Evolutionary conservation across 768 basidiomycete species (phyloP).

Genomic region (Aureoboletus auriporus): DNA sequence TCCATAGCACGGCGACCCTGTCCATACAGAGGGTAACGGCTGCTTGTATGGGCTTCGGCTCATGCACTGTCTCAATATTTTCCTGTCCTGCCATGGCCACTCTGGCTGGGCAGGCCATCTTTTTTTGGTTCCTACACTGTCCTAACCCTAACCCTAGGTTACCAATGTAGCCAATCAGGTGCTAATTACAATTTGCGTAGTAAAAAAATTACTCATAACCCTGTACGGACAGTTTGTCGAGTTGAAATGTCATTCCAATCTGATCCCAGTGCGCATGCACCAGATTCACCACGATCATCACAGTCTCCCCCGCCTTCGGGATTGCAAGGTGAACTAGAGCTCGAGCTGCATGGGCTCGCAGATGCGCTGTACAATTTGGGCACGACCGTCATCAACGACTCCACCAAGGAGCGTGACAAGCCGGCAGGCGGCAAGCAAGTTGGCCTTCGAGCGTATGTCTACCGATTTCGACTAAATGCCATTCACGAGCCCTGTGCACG

Average conservation of each 20-base stretch:
- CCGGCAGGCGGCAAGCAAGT: conserved; percentile 70
- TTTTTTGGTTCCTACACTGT: conserved; percentile 7
- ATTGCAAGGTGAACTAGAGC: conserved; percentile 67
- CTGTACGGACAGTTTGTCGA: too few relatives aligned
- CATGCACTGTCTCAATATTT: conserved; percentile 82
- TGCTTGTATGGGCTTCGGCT: conserved; percentile 59
- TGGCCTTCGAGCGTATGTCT: conserved; percentile 64
- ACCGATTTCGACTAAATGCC: neutral
- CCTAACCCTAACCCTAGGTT: conserved; percentile 32
- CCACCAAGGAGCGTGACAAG: conserved; percentile 74
- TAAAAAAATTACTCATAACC: neutral
- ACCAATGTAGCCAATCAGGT: too few relatives aligned
- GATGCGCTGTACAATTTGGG: conserved; percentile 78
- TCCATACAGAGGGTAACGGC: conserved; percentile 40
- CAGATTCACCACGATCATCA: conserved; percentile 61
- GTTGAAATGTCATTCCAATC: neutral
- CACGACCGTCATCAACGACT: conserved; percentile 79
- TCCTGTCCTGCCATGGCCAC: conserved; percentile 62
- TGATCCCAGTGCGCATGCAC: conserved; percentile 14
- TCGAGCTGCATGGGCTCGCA: conserved; percentile 72
- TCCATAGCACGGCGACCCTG: conserved; percentile 56
- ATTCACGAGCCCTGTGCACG: neutral
- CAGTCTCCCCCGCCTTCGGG: conserved; percentile 71
- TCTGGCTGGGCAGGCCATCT: conserved; percentile 36
- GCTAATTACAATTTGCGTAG: neutral